phyloP scores from a whole-genome alignment of 192 early-diverging fungal genomes.

The Coemansia sp. region DNA sequence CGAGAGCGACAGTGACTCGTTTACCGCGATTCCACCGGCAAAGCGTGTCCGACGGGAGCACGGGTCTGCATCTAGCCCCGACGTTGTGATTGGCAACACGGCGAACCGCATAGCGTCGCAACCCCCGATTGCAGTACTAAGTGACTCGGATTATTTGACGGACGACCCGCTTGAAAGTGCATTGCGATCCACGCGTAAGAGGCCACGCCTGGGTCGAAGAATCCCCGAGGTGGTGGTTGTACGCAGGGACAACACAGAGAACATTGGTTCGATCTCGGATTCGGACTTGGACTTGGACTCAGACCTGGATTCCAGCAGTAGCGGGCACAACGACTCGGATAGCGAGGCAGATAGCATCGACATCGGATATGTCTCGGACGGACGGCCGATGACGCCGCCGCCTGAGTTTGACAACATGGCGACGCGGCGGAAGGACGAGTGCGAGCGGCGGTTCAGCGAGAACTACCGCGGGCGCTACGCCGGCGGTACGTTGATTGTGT shows the following conservation, averaged over 20 bases:
- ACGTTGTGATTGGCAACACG: too few relatives aligned
- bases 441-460: constrained; percentile 34
- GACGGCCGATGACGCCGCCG: constrained; percentile 41
- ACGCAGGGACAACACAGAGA: not conserved
- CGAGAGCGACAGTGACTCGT: constrained; percentile 29
- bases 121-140: not conserved
- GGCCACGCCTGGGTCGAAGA: too few relatives aligned
- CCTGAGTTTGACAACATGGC: constrained; percentile 42
- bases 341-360: constrained; percentile 4
- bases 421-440: constrained; percentile 35
- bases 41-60: constrained; percentile 1
- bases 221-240: too few relatives aligned
- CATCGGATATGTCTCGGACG: constrained; percentile 12
- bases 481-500: constrained; percentile 66
- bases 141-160: constrained; percentile 22
- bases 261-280: too few relatives aligned
- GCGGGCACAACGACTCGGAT: constrained; percentile 4
- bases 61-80: too few relatives aligned
- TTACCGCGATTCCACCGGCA: constrained; percentile 17
- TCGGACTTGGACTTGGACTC: not conserved
- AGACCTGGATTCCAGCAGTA: constrained; percentile 3
- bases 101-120: too few relatives aligned
- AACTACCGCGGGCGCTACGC: constrained; percentile 50
- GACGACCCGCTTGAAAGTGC: constrained; percentile 18
- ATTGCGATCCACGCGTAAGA: not conserved